Base-by-base conservation (phyloP, 345 rosid genomes). In the Arabis alpina region DNA sequence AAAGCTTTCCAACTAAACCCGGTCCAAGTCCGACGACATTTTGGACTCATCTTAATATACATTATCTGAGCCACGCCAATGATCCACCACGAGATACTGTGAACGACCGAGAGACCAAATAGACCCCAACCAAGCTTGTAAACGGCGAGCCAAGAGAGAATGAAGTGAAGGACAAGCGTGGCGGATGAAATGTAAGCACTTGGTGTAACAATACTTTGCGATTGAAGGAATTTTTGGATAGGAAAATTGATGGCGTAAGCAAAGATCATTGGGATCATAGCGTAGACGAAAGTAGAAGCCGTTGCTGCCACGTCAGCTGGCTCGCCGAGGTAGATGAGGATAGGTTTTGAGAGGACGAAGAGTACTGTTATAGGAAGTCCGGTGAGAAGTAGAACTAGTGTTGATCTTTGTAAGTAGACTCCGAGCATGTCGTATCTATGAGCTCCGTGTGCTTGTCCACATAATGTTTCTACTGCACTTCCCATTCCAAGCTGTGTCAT, bases 381-480 rank as follows among this genome's bases (percentile, higher is more conserved):
- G 0, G 90, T 84, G 10, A 75, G 72, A 30, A 66, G 55, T 0
- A 90, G 80, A 23, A 88, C 86, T 28, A 88, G 37, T 4, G 88
- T 80, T 19, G 94, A 85, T 70, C 90, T 78, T 41, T 90, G 97
- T 23, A 90, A 80, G 71, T 90, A 90, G 23, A 86, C 44, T 1
- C 97, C 97, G 4, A 90, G 80, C 89, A 85, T 81, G 3, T 80
- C 87, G 52, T 77, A 81, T 48, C 82, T 85, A 11, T 79, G 83
- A 14, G 92, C 94, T 12, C 97, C 94, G 15, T 80, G 88, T 0
- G 92, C 92, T 85, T 90, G 97, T 11, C 97, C 94, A 49, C 97
- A 88, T 44, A 88, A 54, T 2, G 97, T 90, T 57, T 88, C 94
- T 16, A 86, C 92, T 0, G 97, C 94, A 66, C 97, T 90, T 76